Conservation (phyloP, 257 asterid genomes). For the Salvia hispanica region DNA sequence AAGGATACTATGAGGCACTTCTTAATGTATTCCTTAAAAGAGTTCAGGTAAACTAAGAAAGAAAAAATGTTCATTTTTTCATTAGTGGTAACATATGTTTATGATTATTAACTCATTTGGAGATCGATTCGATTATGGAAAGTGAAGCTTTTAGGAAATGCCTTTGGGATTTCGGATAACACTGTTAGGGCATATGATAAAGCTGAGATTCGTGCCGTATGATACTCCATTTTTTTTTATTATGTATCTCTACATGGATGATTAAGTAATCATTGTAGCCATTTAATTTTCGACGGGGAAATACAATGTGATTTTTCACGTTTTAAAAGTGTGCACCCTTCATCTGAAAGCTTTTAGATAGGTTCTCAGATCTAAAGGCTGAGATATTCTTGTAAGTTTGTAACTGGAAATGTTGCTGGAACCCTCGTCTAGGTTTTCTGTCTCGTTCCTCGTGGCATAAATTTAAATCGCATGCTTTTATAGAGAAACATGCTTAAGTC, state of each 20-base stretch:
- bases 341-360: slow-evolving; percentile 76
- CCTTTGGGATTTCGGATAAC: slow-evolving; percentile 88
- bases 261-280: slow-evolving; percentile 14
- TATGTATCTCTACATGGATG: background rate
- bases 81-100: background rate
- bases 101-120: background rate
- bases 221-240: slow-evolving; percentile 11
- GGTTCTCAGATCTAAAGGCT: slow-evolving; percentile 78
- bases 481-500: background rate
- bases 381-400: slow-evolving; percentile 81
- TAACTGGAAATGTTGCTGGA: slow-evolving; percentile 77
- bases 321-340: slow-evolving; percentile 85
- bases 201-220: slow-evolving; percentile 96
- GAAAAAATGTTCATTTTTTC: background rate
- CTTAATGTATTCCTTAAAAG: slow-evolving; percentile 82
- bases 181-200: slow-evolving; percentile 82
- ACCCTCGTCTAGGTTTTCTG: slow-evolving; percentile 68
- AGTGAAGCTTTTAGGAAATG: slow-evolving; percentile 79
- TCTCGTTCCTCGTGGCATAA: too few species aligned
- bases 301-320: slow-evolving; percentile 86
- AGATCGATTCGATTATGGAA: slow-evolving; percentile 22
- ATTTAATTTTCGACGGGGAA: slow-evolving; percentile 45
- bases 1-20: slow-evolving; percentile 90
- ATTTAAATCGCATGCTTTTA: slow-evolving; percentile 10
- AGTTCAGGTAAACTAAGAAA: slow-evolving; percentile 62